Base-by-base conservation (phyloP, 1,284 basidiomycete species). In the Boletus subluridellus region DNA sequence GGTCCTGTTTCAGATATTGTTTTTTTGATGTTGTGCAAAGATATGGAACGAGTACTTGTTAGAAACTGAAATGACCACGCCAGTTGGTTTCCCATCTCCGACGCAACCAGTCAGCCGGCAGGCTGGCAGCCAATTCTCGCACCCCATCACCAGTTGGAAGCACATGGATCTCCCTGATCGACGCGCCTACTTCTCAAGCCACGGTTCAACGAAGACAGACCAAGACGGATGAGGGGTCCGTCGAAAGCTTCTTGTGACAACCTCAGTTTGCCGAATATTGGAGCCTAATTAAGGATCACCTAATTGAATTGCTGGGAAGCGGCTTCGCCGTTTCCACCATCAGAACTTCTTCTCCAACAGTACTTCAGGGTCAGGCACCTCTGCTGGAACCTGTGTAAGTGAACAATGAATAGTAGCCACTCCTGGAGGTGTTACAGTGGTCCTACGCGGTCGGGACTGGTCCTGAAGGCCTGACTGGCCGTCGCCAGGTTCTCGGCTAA, bases 41-140 rank as follows among this genome's bases (percentile, higher is more conserved):
- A 50, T 10, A 45, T 24, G 7, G 58, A 38, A 53, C n/a, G n/a
- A 41, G 42, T 53, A 35, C 42, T 53, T 39, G 57, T 55, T 49
- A 35, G 61, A 54, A 52, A 50, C 55, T 47, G 54, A 68, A 63
- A 44, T 37, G 48, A 53, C 41, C 26, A 37, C 47, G 54, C 39
- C 52, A 46, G 35, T 45, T 34, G 50, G 49, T 65, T 68, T 71
- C 63, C 66, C 66, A 67, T 64, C 64, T 67, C 66, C 59, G 58
- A 70, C 65, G 30, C 45, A 52, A 30, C 34, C 11, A 12, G 64
- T 58, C 52, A 55, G 51, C 56, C 52, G 49, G 26, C 58, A 12
- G 48, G 30, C 44, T 42, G 48, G 15, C 41, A 54, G 51, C 49
- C 65, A 57, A 63, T 49, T 59, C 55, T 57, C 42, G 54, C 65